These are phyloP conservation scores for Thermomyces lanuginosus DNA, from an alignment of 2,329 filamentous ascomycete species.

Conservation along the genomic window DNA sequence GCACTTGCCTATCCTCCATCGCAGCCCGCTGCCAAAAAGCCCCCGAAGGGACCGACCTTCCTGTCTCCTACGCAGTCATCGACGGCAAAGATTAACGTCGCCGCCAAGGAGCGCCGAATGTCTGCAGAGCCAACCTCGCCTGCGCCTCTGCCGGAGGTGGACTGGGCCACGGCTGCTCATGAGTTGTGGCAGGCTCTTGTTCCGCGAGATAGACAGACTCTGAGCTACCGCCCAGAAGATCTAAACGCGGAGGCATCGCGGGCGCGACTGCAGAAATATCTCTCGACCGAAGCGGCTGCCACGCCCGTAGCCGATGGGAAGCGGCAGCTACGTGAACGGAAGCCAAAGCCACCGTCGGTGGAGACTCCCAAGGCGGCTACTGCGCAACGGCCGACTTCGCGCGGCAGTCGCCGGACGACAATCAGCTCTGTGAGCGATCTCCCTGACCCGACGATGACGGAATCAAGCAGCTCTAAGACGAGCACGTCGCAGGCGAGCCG, in stretches of 20 bases:
- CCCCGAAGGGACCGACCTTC: conserved; percentile 52
- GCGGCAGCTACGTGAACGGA: conserved; percentile 60
- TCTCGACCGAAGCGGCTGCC: conserved; percentile 29
- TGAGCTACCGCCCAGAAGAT: conserved; percentile 63
- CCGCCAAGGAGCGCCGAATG: conserved; percentile 38
- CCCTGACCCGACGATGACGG: conserved; percentile 16
- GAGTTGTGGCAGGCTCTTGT: conserved; percentile 72
- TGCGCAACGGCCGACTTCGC: conserved; percentile 34
- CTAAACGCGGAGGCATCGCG: conserved; percentile 53
- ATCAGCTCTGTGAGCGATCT: conserved; percentile 38
- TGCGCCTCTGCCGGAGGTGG: conserved; percentile 62
- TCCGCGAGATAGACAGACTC: conserved; percentile 55
- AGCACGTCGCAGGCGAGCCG: conserved; percentile 4
- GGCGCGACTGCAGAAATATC: conserved; percentile 48
- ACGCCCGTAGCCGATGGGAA: conserved; percentile 33
- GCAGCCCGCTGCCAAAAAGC: conserved; percentile 32
- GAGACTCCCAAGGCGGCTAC: conserved; percentile 39
- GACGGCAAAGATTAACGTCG: conserved; percentile 58
- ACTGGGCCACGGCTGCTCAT: conserved; percentile 70
- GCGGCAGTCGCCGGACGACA: conserved; percentile 43
- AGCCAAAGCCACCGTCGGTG: conserved; percentile 30
- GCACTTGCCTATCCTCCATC: conserved; percentile 36
- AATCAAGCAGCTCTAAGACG: conserved; percentile 11
- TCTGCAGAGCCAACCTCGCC: conserved; percentile 36
- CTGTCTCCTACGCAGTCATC: conserved; percentile 80